Evolutionary conservation across 129 eudicot species (phyloP).

Genomic region (Flaveria bidentis): DNA sequence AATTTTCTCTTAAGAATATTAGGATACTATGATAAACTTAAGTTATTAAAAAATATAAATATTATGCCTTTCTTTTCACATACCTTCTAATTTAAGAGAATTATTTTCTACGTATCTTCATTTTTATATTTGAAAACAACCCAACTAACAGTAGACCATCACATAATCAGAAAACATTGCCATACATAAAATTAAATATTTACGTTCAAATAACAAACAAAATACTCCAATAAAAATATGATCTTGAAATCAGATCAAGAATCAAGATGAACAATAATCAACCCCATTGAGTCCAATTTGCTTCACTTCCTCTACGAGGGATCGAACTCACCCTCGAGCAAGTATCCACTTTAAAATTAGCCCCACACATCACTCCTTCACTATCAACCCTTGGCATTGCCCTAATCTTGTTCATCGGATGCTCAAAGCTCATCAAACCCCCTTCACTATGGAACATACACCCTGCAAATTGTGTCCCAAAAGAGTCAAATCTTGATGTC

Average conservation of each 20-base stretch:
- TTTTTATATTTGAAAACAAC: no score
- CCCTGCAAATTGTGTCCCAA: slow-evolving; percentile 42
- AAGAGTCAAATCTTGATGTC: background rate
- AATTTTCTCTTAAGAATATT: no score
- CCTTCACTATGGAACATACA: slow-evolving; percentile 89
- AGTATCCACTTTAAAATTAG: slow-evolving; percentile 79
- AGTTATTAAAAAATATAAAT: no score
- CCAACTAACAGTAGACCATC: no score
- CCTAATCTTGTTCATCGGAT: slow-evolving; percentile 88
- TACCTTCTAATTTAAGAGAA: no score
- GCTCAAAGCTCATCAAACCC: slow-evolving; percentile 94
- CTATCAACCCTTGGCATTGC: slow-evolving; percentile 98
- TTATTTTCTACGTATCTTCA: no score
- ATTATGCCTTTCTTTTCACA: no score
- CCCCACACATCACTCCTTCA: slow-evolving; percentile 94
- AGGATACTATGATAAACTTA: no score
- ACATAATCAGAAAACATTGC: background rate
- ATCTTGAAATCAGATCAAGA: slow-evolving; percentile 1
- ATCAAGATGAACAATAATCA: slow-evolving; percentile 27
- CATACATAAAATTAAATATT: slow-evolving; percentile 3
- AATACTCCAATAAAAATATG: background rate
- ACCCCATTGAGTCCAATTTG: slow-evolving; percentile 86
- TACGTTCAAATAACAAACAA: slow-evolving; percentile 29
- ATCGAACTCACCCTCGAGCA: slow-evolving; percentile 72
- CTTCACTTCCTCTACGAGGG: slow-evolving; percentile 83